A percentile compares a stretch with the other conserved stretches of the same genome.
phyloP scores from a whole-genome alignment of 345 rosid genomes.

The Murraya koenigii region DNA sequence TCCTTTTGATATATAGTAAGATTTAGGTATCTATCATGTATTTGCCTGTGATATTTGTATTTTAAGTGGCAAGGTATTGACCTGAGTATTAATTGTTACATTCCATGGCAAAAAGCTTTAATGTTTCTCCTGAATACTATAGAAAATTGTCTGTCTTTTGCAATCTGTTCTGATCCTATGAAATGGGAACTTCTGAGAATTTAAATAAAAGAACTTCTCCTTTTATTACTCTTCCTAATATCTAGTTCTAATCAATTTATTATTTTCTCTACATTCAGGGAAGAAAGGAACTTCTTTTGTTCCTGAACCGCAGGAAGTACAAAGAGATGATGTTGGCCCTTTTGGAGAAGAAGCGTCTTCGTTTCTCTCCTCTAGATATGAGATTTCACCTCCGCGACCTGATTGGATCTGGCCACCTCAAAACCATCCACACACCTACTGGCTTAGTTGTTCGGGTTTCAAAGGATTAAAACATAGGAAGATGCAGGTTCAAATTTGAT shows the following conservation, averaged over 20 bases:
- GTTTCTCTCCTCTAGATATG: slow-evolving; percentile 75
- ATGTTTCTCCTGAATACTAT: not conserved
- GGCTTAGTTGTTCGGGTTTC: slow-evolving; percentile 64
- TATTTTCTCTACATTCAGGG: slow-evolving; percentile 47
- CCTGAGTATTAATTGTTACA: not conserved
- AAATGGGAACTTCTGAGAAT: slow-evolving; percentile 5
- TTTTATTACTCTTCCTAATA: not conserved
- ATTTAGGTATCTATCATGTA: not conserved
- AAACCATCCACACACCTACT: slow-evolving; percentile 50
- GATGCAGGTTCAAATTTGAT: slow-evolving; percentile 10
- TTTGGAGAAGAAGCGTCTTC: slow-evolving; percentile 83
- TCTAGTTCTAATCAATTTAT: not conserved
- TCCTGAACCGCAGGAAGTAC: slow-evolving; percentile 69
- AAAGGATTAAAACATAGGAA: slow-evolving; percentile 43
- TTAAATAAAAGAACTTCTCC: not conserved
- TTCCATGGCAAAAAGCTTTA: not conserved
- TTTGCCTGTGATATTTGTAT: not conserved
- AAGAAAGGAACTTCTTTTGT: slow-evolving; percentile 85
- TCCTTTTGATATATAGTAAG: not conserved
- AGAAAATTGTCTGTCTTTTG: not conserved
- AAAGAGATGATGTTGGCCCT: slow-evolving; percentile 88
- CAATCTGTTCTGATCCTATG: not conserved
- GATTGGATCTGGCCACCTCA: slow-evolving; percentile 88
- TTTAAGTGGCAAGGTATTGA: not conserved
- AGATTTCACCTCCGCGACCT: slow-evolving; percentile 94